Evolutionary conservation across 2,329 filamentous ascomycete genomes (phyloP).

Genomic region (Truncatella angustata): DNA sequence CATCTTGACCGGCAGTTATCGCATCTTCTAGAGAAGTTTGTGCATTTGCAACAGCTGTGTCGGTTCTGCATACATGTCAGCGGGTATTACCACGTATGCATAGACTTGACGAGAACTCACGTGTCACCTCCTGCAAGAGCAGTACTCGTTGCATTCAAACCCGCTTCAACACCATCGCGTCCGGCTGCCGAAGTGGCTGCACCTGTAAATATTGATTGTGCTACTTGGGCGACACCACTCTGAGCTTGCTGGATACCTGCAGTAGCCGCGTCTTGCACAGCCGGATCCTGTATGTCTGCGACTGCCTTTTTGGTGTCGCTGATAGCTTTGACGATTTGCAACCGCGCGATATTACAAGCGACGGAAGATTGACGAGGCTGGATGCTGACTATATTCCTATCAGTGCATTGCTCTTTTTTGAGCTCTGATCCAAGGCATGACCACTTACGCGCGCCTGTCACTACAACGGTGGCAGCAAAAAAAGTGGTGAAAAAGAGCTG

Average conservation of each 20-base stretch:
- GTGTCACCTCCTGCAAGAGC: conserved; percentile 11
- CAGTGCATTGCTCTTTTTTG: neutral
- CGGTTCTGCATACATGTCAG: neutral
- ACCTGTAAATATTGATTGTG: conserved; percentile 10
- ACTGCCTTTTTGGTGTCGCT: conserved; percentile 11
- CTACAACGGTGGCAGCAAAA: conserved; percentile 5
- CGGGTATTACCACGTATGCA: neutral
- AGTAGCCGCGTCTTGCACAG: conserved; percentile 10
- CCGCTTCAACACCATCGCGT: conserved; percentile 10
- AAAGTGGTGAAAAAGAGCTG: conserved; percentile 7
- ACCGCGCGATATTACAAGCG: conserved; percentile 11
- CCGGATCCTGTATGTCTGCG: conserved; percentile 11
- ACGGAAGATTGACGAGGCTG: conserved; percentile 3
- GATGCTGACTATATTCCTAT: conserved; percentile 1
- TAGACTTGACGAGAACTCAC: neutral
- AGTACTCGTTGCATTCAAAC: conserved; percentile 9
- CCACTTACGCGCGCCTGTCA: conserved; percentile 9
- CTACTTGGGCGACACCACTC: conserved; percentile 9
- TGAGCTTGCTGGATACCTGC: conserved; percentile 11
- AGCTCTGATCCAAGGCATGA: neutral
- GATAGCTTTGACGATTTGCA: conserved; percentile 12
- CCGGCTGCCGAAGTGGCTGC: conserved; percentile 7
- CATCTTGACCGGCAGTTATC: conserved; percentile 10
- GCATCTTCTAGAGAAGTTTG: conserved; percentile 11
- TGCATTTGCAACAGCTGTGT: conserved; percentile 10